A percentile compares a stretch with the other conserved stretches of the same genome.
Conservation (phyloP, 345 rosid genomes). For the Rhizophora apiculata region DNA sequence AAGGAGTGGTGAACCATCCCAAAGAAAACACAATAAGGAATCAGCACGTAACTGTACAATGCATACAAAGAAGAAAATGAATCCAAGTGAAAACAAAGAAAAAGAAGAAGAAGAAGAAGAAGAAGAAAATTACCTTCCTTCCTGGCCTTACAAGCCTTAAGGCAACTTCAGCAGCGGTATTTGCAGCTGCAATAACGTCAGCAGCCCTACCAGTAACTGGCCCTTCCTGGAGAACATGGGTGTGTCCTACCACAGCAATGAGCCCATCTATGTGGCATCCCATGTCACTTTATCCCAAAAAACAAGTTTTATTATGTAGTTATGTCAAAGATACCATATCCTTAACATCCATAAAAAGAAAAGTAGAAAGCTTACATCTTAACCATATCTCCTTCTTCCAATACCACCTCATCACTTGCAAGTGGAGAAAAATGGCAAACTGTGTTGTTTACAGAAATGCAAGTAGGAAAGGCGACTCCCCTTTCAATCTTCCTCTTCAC, state of each 20-base stretch:
- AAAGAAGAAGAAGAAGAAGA: too few relatives aligned
- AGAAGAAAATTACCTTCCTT: conserved; percentile 57
- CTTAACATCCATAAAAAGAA: neutral
- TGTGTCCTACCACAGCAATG: conserved; percentile 89
- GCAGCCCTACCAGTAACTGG: conserved; percentile 70
- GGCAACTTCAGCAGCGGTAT: conserved; percentile 97
- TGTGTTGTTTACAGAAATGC: conserved; percentile 81
- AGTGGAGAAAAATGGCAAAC: conserved; percentile 91
- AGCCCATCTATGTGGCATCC: conserved; percentile 99
- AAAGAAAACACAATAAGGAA: neutral
- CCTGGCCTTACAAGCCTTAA: conserved; percentile 97
- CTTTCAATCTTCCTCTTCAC: conserved; percentile 85
- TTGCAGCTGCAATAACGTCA: conserved; percentile 90
- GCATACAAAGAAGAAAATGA: too few relatives aligned
- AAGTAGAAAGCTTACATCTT: conserved; percentile 59
- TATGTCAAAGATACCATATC: neutral
- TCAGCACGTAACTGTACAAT: neutral
- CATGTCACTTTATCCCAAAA: conserved; percentile 56
- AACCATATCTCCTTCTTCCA: conserved; percentile 86
- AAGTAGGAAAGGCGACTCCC: conserved; percentile 96
- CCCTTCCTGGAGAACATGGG: conserved; percentile 76
- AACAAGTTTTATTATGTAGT: neutral
- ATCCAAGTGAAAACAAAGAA: neutral
- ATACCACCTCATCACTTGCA: conserved; percentile 64
- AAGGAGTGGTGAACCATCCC: too few relatives aligned